Evolutionary conservation across 2,329 filamentous ascomycete genomes (phyloP), one percentile per base, ranked within the genome.

Genomic region (Didymella sp.): DNA sequence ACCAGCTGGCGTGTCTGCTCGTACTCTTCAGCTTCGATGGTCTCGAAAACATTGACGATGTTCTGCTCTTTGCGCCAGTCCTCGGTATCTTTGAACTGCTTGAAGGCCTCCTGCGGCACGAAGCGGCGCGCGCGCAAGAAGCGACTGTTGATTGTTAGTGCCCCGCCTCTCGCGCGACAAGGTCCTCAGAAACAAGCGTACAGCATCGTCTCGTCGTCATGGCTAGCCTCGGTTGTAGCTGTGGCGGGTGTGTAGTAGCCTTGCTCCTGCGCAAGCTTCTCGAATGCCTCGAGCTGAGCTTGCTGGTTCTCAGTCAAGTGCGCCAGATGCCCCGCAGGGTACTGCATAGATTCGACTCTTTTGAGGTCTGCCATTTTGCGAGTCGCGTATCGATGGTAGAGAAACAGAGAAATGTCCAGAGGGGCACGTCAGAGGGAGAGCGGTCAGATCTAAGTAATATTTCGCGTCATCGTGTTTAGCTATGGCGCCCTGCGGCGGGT

Each of bases 101-200:
- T 83, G 73, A 88, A 88, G 12, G 93, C 93, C 64, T 94, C 92
- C 64, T 87, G 78, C 9, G 91, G 84, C 25, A 89, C 80, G 81
- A 94, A 97, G 76, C 87, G 89, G 54, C 93, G 87, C 30, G 93
- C 93, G 68, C 93, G 89, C 47, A 97, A 82, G 76, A 89, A 97
- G 58, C 93, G 91, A 60, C 91, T 95, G 67, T 71, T 60, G 40
- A 51, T 46, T 47, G 66, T 71, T 62, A 72, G 64, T 63, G 61
- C 61, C 60, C 67, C 60, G 63, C 61, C 57, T 59, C 27, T 45
- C 47, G 48, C 38, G 19, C 44, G 5, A 28, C 31, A 30, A 40
- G 47, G 40, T 42, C 35, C 22, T 42, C 35, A 45, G 27, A 35
- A 49, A 58, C 50, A 45, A 51, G 57, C 86, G 62, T 80, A 90